Base-by-base conservation (phyloP, 148 eudicot species). In the Pouteria glomerata region DNA sequence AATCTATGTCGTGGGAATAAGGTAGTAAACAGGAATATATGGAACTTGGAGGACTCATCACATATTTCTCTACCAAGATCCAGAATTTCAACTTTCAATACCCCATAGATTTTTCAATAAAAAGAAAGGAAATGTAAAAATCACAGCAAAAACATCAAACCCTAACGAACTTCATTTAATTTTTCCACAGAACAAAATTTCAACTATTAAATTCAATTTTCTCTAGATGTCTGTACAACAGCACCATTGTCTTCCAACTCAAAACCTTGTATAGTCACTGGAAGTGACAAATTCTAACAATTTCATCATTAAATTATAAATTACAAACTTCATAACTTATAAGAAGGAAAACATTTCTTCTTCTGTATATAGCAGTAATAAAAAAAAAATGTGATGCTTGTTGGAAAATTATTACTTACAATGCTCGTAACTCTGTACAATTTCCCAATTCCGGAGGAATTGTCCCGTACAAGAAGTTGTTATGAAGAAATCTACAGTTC, bases 371-470 rank as follows among this genome's bases (percentile, higher is more conserved):
- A 45, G 15, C 21, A 78, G 44, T 42, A 47, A 68, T 18, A 51
- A 13, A 53, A 61, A 15, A 7, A 33, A 55, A 18, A 68, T 27
- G 18, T 16, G 11, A 7, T 57, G 51, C 63, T 67, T 24, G 18
- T 63, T 26, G 15, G 19, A 42, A 6, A 58, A 39, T 30, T 61
- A 75, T 12, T 63, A 88, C 99, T 95, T 85, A 95, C 99, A 95
- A 62, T 59, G 90, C 86, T 74, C 78, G 88, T 80, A 95, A 81
- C 79, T 84, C 74, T 23, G 99, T 88, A 77, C 97, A 95, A 77
- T 92, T 91, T 62, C 97, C 97, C 75, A 95, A 74, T 72, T 85
- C 97, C 64, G 93, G 82, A 75, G 99, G 99, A 76, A 95, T 89
- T 71, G 82, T 76, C 71, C 99, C 99, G 67, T 89, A 95, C 39